Conservation (phyloP, 2,329 filamentous ascomycete genomes). For the Fusarium sp. region DNA sequence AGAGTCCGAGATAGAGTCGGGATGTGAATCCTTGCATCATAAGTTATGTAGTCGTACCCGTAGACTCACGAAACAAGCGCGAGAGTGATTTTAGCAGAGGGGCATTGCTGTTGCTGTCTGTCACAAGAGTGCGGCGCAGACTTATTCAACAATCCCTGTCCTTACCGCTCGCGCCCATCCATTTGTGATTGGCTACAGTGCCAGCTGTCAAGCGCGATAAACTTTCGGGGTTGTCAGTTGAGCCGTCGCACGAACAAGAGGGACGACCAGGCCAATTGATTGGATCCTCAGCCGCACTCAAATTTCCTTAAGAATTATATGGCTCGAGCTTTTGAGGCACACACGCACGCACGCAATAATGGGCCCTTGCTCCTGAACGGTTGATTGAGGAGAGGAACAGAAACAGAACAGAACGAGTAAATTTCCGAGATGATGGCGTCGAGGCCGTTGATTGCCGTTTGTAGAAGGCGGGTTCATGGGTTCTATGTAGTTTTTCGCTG, state of each 20-base stretch:
- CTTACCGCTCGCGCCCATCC: neutral
- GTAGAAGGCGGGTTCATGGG: neutral
- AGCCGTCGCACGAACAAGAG: conserved; percentile 4
- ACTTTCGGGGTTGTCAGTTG: neutral
- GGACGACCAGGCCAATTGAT: conserved; percentile 7
- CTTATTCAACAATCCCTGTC: conserved; percentile 5
- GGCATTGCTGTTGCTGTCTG: conserved; percentile 3
- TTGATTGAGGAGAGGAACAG: neutral
- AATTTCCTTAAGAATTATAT: neutral
- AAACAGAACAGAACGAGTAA: neutral
- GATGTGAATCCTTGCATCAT: conserved; percentile 4
- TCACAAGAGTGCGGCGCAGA: conserved; percentile 1
- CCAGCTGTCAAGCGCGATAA: conserved; percentile 23
- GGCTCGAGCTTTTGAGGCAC: neutral
- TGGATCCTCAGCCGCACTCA: conserved; percentile 26
- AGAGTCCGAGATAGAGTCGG: conserved; percentile 2
- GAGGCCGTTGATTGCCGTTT: neutral
- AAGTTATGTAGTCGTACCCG: too few species aligned
- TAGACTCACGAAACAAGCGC: conserved; percentile 31
- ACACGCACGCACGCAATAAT: neutral
- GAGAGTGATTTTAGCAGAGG: neutral
- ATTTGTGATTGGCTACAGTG: conserved; percentile 2
- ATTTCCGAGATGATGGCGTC: neutral
- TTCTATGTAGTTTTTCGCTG: neutral
- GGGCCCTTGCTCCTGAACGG: neutral